These are phyloP conservation scores for Fibroporia radiculosa DNA, from an alignment of 768 basidiomycete species.

Conservation along the genomic window DNA sequence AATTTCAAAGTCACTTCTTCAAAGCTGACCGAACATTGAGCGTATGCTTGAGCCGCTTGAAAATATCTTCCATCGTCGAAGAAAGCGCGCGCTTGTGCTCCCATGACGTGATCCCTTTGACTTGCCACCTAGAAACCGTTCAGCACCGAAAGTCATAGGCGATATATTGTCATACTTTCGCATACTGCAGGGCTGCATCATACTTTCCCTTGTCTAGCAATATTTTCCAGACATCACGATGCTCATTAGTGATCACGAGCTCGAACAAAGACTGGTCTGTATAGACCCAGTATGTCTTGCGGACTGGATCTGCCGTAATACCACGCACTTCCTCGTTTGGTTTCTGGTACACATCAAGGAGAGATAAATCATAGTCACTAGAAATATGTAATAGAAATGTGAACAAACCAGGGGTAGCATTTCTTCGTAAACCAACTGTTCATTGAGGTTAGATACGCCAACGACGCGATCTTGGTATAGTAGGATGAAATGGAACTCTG, in stretches of 20 bases:
- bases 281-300: constrained; percentile 91
- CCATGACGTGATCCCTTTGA: constrained; percentile 81
- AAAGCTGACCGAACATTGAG: constrained; percentile 80
- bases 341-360: constrained; percentile 41
- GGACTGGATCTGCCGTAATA: constrained; percentile 75
- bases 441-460: constrained; percentile 74
- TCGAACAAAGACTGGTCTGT: constrained; percentile 88
- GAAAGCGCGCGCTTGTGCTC: constrained; percentile 73
- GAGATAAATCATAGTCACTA: neutral
- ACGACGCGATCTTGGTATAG: constrained; percentile 74
- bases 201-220: constrained; percentile 74
- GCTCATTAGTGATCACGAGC: constrained; percentile 78
- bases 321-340: constrained; percentile 65
- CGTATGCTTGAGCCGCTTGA: constrained; percentile 87
- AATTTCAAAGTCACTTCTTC: constrained; percentile 92
- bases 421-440: constrained; percentile 80
- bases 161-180: constrained; percentile 49
- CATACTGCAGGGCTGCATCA: constrained; percentile 71
- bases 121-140: constrained; percentile 51
- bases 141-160: neutral
- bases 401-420: constrained; percentile 62
- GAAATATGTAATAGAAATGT: neutral
- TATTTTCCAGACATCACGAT: constrained; percentile 90
- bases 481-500: constrained; percentile 88
- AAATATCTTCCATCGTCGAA: constrained; percentile 80